Percentiles rank a stretch among this genome's conserved stretches.
Evolutionary conservation across 306 rosid genomes (phyloP).

Genomic region (Castanea crenata): DNA sequence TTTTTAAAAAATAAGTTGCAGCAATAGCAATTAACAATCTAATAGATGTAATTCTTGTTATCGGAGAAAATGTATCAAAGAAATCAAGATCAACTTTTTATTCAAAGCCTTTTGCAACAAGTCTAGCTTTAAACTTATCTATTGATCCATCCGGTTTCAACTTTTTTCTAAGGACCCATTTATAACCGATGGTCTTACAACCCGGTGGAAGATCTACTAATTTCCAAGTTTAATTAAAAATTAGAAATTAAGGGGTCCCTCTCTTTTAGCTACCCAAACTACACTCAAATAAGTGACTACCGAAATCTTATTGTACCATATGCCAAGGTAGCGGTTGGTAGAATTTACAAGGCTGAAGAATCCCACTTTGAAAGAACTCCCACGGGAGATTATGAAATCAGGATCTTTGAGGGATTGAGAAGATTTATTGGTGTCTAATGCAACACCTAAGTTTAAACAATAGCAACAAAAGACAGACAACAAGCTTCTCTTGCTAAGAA

Average conservation of each 20-base stretch:
- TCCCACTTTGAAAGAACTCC: conserved; percentile 10
- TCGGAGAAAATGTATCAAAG: too few relatives aligned
- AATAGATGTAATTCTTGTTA: too few relatives aligned
- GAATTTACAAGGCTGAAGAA: conserved; percentile 17
- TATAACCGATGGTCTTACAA: too few relatives aligned
- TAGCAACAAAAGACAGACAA: background rate
- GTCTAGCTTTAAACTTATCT: too few relatives aligned
- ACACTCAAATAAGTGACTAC: background rate
- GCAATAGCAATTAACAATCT: too few relatives aligned
- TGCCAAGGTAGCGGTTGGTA: conserved; percentile 2
- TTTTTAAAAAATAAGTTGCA: too few relatives aligned
- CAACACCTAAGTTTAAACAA: background rate
- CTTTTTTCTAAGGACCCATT: too few relatives aligned
- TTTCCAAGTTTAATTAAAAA: too few relatives aligned
- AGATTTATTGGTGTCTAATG: background rate
- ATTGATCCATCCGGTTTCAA: too few relatives aligned
- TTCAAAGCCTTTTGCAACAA: too few relatives aligned
- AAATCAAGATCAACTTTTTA: too few relatives aligned
- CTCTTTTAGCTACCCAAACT: background rate
- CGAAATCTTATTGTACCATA: conserved; percentile 7
- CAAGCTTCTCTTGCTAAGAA: background rate
- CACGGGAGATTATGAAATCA: background rate
- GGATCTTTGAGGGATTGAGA: background rate
- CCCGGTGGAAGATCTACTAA: too few relatives aligned
- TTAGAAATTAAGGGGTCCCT: background rate